Evolutionary conservation across 2,329 filamentous ascomycete species (phyloP).

Genomic region (Verticillium nubilum): DNA sequence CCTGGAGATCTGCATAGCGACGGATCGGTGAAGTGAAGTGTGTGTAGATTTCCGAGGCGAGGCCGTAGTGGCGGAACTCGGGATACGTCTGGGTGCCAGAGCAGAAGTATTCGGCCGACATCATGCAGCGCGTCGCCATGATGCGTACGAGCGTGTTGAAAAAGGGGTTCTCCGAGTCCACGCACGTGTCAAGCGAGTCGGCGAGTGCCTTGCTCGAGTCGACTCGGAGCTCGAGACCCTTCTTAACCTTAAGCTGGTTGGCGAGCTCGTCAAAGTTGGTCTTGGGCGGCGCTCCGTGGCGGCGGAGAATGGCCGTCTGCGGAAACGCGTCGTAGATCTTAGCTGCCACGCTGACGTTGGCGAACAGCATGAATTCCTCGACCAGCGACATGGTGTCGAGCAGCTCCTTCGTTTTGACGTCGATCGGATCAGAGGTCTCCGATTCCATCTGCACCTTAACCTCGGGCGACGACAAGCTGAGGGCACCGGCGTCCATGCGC

Average conservation of each 20-base stretch:
- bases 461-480: slow-evolving; percentile 96
- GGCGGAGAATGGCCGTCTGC: slow-evolving; percentile 88
- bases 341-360: slow-evolving; percentile 88
- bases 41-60: slow-evolving; percentile 95
- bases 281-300: slow-evolving; percentile 87
- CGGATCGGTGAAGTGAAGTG: slow-evolving; percentile 98
- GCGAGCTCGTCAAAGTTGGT: slow-evolving; percentile 94
- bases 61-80: slow-evolving; percentile 94
- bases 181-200: slow-evolving; percentile 81
- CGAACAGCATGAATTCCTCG: slow-evolving; percentile 98
- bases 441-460: slow-evolving; percentile 93
- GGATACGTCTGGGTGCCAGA: slow-evolving; percentile 88
- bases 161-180: slow-evolving; percentile 78
- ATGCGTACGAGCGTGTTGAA: slow-evolving; percentile 98
- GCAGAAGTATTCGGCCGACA: slow-evolving; percentile 97
- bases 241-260: slow-evolving; percentile 86
- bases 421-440: slow-evolving; percentile 91
- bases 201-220: slow-evolving; percentile 92
- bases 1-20: slow-evolving; percentile 93
- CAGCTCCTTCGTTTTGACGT: slow-evolving; percentile 91
- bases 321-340: slow-evolving; percentile 91
- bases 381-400: slow-evolving; percentile 96
- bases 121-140: slow-evolving; percentile 98
- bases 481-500: slow-evolving; percentile 89
- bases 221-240: slow-evolving; percentile 70